These are phyloP conservation scores for Pestalotiopsis sp. DNA, from an alignment of 2,329 filamentous ascomycete genomes.

Conservation along the genomic window DNA sequence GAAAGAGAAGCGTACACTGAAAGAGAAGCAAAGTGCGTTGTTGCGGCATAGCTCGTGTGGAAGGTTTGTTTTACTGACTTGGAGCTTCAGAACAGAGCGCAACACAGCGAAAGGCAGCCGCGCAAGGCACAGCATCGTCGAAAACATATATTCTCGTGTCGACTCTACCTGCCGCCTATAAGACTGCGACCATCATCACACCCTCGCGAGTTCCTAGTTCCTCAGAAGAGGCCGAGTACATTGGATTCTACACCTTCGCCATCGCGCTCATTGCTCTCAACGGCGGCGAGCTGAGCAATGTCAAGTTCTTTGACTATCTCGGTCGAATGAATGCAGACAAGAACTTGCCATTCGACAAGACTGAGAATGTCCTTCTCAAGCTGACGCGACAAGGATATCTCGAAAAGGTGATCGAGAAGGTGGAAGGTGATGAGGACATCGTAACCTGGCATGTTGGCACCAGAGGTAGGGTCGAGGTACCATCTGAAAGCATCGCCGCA, in stretches of 20 bases:
- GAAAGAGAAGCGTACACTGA: constrained; percentile 79
- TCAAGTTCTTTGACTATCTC: constrained; percentile 77
- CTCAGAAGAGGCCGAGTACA: constrained; percentile 76
- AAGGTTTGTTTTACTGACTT: constrained; percentile 3
- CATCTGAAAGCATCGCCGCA: constrained; percentile 72
- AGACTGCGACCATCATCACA: constrained; percentile 65
- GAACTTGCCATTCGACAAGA: constrained; percentile 75
- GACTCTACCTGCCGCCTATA: constrained; percentile 70
- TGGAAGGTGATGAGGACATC: constrained; percentile 69
- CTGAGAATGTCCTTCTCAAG: constrained; percentile 72
- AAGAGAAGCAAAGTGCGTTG: constrained; percentile 70
- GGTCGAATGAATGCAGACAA: constrained; percentile 74
- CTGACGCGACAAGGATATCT: constrained; percentile 86
- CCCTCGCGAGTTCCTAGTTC: constrained; percentile 69
- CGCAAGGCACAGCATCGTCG: constrained; percentile 56
- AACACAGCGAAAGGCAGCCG: constrained; percentile 37
- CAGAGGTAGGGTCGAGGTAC: constrained; percentile 83
- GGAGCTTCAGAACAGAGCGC: constrained; percentile 33
- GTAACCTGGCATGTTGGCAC: constrained; percentile 85
- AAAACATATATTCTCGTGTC: constrained; percentile 80
- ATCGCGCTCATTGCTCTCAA: constrained; percentile 77
- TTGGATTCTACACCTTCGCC: constrained; percentile 78
- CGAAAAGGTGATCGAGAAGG: constrained; percentile 70
- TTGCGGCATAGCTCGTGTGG: not conserved
- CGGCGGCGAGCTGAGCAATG: constrained; percentile 74